Conservation (phyloP, 768 basidiomycete genomes). For the Multifurca ochricompacta region DNA sequence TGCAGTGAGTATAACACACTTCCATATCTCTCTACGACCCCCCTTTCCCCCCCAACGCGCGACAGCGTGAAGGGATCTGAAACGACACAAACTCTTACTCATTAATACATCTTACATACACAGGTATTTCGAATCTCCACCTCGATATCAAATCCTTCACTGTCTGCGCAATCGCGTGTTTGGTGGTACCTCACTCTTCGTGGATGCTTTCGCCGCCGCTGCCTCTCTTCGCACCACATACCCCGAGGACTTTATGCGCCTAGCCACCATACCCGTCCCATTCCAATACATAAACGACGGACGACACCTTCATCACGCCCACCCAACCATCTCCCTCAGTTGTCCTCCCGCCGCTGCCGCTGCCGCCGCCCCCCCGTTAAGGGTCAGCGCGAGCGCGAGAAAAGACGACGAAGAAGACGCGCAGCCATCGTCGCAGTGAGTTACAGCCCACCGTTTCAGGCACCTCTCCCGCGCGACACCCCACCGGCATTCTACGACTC, state of each 20-base stretch:
- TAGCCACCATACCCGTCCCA: conserved; percentile 59
- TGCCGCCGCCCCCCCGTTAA: too few relatives aligned
- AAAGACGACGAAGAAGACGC: not conserved
- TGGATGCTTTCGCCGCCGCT: conserved; percentile 69
- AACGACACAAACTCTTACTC: too few relatives aligned
- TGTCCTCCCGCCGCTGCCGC: too few relatives aligned
- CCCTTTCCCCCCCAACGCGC: too few relatives aligned
- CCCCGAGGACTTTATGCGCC: conserved; percentile 46
- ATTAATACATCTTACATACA: not conserved
- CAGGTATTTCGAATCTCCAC: conserved; percentile 88
- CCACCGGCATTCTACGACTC: conserved; percentile 54
- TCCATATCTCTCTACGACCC: not conserved
- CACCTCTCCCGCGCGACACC: conserved; percentile 53
- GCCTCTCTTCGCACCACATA: conserved; percentile 37
- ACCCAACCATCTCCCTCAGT: conserved; percentile 68
- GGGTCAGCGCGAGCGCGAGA: too few relatives aligned
- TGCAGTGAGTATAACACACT: conserved; percentile 58
- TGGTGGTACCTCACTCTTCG: conserved; percentile 83
- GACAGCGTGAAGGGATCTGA: not conserved
- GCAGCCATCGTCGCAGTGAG: conserved; percentile 58
- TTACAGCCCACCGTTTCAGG: conserved; percentile 95
- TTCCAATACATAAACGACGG: conserved; percentile 92
- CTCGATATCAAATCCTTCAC: conserved; percentile 88
- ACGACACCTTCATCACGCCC: conserved; percentile 66
- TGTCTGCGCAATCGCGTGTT: conserved; percentile 77